Conservation (phyloP, 768 basidiomycete genomes). For the Serendipita vermifera region DNA sequence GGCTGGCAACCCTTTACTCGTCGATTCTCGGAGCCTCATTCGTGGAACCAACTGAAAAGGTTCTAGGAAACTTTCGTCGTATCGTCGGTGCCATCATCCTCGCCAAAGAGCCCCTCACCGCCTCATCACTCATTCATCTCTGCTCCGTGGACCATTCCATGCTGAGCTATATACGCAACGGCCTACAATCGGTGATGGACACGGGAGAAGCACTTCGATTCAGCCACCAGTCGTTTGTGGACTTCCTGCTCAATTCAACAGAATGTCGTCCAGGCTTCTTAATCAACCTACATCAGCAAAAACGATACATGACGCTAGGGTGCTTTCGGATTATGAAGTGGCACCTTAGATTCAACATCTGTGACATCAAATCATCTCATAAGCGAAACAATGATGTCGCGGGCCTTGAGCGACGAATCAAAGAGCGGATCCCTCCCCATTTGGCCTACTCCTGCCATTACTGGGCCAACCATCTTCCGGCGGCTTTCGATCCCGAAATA, state of each 20-base stretch:
- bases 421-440: neutral
- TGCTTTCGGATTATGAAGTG: neutral
- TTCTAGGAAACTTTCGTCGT: neutral
- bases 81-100: neutral
- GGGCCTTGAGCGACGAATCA: neutral
- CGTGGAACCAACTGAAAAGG: neutral
- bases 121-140: neutral
- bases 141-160: neutral
- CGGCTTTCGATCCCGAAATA: neutral
- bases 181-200: neutral
- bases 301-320: neutral
- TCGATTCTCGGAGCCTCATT: neutral
- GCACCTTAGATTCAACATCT: neutral
- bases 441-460: neutral
- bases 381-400: neutral
- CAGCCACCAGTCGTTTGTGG: neutral
- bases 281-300: too few species aligned
- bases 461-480: neutral
- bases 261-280: neutral
- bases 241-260: neutral
- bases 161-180: neutral
- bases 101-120: neutral
- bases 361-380: neutral
- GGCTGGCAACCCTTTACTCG: neutral
- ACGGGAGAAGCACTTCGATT: neutral